These are phyloP conservation scores for Chlamydomonas incerta DNA, from an alignment of 139 green algal genomes.

Conservation along the genomic window DNA sequence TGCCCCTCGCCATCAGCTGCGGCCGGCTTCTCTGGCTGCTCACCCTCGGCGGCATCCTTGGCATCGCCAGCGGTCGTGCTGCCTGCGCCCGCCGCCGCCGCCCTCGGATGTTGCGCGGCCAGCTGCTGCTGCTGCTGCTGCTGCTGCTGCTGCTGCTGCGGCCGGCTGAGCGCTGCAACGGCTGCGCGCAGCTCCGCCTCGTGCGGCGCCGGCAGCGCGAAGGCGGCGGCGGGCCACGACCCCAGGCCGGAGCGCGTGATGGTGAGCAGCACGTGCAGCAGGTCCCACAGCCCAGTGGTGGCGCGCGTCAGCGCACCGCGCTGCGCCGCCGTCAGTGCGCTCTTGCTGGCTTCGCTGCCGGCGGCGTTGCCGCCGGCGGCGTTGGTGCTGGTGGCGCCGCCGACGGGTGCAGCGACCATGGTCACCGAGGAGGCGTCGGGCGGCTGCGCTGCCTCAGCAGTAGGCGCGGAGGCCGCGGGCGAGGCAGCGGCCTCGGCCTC, in stretches of 20 bases:
- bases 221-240: constrained; percentile 6
- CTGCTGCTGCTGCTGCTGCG: neutral
- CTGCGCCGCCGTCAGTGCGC: constrained; percentile 2
- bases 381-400: neutral
- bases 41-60: neutral
- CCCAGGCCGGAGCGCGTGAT: neutral
- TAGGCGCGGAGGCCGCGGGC: neutral
- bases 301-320: neutral
- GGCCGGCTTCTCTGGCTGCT: neutral
- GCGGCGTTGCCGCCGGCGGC: neutral
- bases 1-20: neutral
- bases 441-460: neutral
- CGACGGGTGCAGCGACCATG: neutral
- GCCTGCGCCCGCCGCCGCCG: neutral
- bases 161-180: neutral
- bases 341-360: neutral
- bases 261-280: constrained; percentile 25
- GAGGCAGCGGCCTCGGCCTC: neutral
- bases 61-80: neutral
- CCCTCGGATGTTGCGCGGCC: neutral
- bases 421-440: neutral
- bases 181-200: neutral
- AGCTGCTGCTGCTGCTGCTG: neutral
- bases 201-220: neutral
- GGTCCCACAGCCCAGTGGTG: constrained; percentile 23